Percentiles rank a stretch among this genome's conserved stretches.
Conservation (phyloP, 352 stramenopile species). For the Discostella stelligera region DNA sequence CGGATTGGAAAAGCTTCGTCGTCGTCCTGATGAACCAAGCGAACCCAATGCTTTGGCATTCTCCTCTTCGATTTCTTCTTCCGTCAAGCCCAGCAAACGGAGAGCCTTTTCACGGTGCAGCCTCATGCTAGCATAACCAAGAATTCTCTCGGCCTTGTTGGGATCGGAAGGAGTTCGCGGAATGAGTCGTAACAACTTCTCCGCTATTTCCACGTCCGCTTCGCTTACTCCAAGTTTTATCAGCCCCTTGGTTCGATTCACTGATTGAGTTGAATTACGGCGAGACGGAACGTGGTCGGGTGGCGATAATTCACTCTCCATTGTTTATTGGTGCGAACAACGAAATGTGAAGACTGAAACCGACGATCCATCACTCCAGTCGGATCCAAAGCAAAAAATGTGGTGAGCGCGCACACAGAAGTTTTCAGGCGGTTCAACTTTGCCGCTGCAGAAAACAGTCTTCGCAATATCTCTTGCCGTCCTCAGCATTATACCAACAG, state of each 20-base stretch:
- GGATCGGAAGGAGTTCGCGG: slow-evolving; percentile 22
- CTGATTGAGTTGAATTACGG: neutral
- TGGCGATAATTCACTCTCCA: neutral
- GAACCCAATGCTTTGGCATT: slow-evolving; percentile 44
- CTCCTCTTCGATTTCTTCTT: slow-evolving; percentile 47
- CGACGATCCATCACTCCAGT: too few relatives aligned
- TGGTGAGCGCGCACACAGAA: too few relatives aligned
- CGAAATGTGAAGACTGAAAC: too few relatives aligned
- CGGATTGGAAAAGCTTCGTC: slow-evolving; percentile 11
- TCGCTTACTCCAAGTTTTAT: slow-evolving; percentile 47
- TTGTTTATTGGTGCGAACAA: neutral
- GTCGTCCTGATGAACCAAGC: slow-evolving; percentile 26
- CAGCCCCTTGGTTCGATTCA: slow-evolving; percentile 35
- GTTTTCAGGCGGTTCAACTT: too few relatives aligned
- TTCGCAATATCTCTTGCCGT: slow-evolving; percentile 32
- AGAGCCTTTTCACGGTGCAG: slow-evolving; percentile 38
- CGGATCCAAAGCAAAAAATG: too few relatives aligned
- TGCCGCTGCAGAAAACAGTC: slow-evolving; percentile 6
- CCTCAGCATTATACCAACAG: slow-evolving; percentile 21
- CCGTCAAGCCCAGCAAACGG: slow-evolving; percentile 32
- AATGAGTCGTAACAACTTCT: slow-evolving; percentile 37
- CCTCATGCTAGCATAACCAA: slow-evolving; percentile 34
- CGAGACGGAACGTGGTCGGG: neutral
- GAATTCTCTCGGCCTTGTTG: slow-evolving; percentile 38
- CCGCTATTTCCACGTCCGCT: slow-evolving; percentile 39